Percentiles rank a stretch among this genome's conserved stretches.
Evolutionary conservation across 352 stramenopile genomes (phyloP).

Genomic region (Globisporangium heterothallicum): DNA sequence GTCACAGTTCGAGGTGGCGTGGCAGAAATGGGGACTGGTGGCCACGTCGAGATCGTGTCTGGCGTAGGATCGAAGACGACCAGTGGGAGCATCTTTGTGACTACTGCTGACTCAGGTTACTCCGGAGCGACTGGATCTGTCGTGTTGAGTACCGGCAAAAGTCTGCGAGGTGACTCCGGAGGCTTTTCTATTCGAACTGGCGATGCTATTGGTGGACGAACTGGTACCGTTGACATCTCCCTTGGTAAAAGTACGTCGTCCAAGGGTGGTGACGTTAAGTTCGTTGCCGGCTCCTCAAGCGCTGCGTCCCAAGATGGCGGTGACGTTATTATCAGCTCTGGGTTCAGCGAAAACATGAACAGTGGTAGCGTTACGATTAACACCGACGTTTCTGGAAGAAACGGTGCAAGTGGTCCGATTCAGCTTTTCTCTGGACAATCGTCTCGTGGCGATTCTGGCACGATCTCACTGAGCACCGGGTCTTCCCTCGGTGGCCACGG

Average conservation of each 20-base stretch:
- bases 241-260: conserved; percentile 51
- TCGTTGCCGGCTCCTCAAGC: conserved; percentile 55
- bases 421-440: conserved; percentile 52
- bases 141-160: conserved; percentile 46
- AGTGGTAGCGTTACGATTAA: conserved; percentile 77
- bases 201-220: conserved; percentile 39
- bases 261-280: conserved; percentile 67
- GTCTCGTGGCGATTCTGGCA: conserved; percentile 55
- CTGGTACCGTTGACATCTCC: conserved; percentile 32
- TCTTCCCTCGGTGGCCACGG: conserved; percentile 44
- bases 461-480: conserved; percentile 68
- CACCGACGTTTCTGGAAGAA: conserved; percentile 66
- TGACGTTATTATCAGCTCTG: conserved; percentile 70
- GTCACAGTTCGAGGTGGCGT: conserved; percentile 42
- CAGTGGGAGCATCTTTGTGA: conserved; percentile 57
- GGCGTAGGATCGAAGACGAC: conserved; percentile 32
- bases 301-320: conserved; percentile 53
- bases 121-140: conserved; percentile 73
- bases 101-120: conserved; percentile 55
- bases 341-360: conserved; percentile 50
- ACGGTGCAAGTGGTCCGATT: conserved; percentile 76
- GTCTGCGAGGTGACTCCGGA: conserved; percentile 49
- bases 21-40: conserved; percentile 42
- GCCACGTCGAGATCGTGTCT: conserved; percentile 38
- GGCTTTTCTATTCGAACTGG: conserved; percentile 51